phyloP scores from a whole-genome alignment of 768 basidiomycete genomes.

The Lentinula sp. region DNA sequence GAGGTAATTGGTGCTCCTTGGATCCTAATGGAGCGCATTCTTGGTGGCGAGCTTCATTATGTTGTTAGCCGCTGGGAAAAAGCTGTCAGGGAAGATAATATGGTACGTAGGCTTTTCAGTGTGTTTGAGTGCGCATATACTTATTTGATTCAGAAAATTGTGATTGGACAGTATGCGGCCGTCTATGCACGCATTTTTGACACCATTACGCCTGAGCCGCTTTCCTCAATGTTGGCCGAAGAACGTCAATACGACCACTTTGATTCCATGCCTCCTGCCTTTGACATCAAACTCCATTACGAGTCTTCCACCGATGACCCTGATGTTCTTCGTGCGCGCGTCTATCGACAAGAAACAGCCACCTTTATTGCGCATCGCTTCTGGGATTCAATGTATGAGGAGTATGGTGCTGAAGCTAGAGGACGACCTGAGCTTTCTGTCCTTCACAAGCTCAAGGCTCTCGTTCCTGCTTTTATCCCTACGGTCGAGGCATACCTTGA shows the following conservation, averaged over 20 bases:
- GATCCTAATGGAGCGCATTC: too few species aligned
- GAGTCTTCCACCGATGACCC: background rate
- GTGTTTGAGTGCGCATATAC: background rate
- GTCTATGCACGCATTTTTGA: background rate
- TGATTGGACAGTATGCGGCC: background rate
- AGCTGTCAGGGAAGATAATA: too few species aligned
- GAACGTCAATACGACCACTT: background rate
- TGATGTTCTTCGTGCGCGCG: background rate
- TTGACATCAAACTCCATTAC: background rate
- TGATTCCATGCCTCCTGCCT: background rate
- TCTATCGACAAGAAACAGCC: background rate
- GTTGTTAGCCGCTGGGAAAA: too few species aligned
- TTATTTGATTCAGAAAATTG: background rate
- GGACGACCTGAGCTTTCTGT: background rate
- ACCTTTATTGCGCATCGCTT: background rate
- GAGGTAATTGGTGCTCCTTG: too few species aligned
- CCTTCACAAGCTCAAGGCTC: background rate
- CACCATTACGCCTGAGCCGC: background rate
- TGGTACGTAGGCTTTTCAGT: background rate
- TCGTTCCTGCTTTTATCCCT: background rate
- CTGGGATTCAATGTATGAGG: background rate
- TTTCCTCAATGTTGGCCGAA: background rate
- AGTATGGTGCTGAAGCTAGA: background rate
- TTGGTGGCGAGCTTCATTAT: too few species aligned
- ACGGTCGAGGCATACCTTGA: background rate